Evolutionary conservation across 345 rosid genomes (phyloP), one percentile per base, ranked within the genome.

Genomic region (Acer campestre): DNA sequence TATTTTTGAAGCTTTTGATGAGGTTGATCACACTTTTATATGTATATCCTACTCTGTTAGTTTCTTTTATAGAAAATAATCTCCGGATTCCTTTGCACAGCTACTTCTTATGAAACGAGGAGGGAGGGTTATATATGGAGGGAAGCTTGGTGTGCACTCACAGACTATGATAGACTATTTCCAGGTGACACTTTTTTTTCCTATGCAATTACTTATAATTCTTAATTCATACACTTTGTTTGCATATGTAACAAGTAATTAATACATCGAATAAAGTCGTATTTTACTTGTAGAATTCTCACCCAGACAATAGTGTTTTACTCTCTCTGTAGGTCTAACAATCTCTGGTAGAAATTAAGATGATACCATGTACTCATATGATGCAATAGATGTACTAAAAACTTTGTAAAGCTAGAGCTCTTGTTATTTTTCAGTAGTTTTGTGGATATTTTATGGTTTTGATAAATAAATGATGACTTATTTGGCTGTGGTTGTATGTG

Each of bases 1-100:
- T 66, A 86, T 88, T 74, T 88, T 88, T 38, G 91, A 88, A 80
- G 91, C 91, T 56, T 88, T 88, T 42, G 91, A 88, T 27, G 88
- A 88, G 98, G 98, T 95, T 64, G 77, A 82, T 73, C 23, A 56
- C 77, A 13, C 67, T 49, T 53, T 62, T 35, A 35, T 70, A 9
- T 6, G 72, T 78, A 16, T 23, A 18, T 14, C 9, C 35, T 29
- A 31, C 23, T 49, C 1, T 71, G 23, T 48, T 13, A 74, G 11
- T 80, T 48, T 42, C 10, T 75, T 81, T 75, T 22, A 22, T 68
- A 58, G 31, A 67, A 27, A 25, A 10, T n/a, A 49, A 42, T 38
- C 16, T 63, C 65, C 53, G 25, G 27, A 70, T 58, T 71, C 16
- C 80, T 9, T 49, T 63, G 40, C 40, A 58, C 93, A 95, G 86